phyloP scores from a whole-genome alignment of 306 rosid genomes.

The Cucurbita pepo region DNA sequence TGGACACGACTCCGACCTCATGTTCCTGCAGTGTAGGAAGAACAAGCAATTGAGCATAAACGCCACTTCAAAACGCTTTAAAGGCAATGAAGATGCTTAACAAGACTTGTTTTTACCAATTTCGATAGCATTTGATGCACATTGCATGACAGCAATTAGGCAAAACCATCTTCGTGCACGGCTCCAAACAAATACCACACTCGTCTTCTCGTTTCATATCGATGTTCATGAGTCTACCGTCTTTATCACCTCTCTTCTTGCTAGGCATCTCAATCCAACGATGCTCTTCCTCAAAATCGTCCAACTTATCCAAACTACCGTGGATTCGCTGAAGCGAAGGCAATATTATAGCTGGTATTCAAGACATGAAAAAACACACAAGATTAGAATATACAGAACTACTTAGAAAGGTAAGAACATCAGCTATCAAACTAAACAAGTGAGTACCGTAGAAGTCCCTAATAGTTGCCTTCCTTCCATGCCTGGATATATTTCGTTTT shows the following conservation, averaged over 20 bases:
- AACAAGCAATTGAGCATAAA: neutral
- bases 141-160: constrained; percentile 92
- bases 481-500: constrained; percentile 37
- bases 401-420: neutral
- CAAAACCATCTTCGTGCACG: constrained; percentile 83
- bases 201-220: constrained; percentile 87
- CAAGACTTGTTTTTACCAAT: constrained; percentile 41
- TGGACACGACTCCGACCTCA: constrained; percentile 76
- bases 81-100: neutral
- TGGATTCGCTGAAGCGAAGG: constrained; percentile 90
- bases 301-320: constrained; percentile 43
- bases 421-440: neutral
- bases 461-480: constrained; percentile 86
- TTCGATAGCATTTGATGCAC: constrained; percentile 98
- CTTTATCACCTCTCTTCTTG: constrained; percentile 35
- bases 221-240: constrained; percentile 21
- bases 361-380: constrained; percentile 4
- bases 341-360: constrained; percentile 64
- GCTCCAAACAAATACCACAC: constrained; percentile 95
- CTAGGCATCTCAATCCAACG: constrained; percentile 25
- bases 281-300: constrained; percentile 25
- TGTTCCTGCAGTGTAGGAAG: constrained; percentile 40
- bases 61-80: constrained; percentile 1
- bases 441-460: constrained; percentile 72
- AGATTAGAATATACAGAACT: constrained; percentile 3